These are phyloP conservation scores for Bauhinia variegata DNA, from an alignment of 306 rosid genomes.

Conservation along the genomic window DNA sequence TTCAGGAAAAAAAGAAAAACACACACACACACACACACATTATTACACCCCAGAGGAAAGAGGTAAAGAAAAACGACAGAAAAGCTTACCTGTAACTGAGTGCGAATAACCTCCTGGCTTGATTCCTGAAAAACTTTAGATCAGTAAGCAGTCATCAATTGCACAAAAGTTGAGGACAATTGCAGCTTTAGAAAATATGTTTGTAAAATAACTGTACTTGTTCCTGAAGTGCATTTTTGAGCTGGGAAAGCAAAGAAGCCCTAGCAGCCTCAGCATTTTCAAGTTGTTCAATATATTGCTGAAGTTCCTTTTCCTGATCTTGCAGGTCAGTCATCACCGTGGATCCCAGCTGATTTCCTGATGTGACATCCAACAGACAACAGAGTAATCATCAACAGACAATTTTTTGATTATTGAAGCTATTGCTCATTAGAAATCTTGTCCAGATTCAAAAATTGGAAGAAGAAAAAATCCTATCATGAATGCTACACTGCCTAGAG, in stretches of 20 bases:
- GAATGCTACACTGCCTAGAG: conserved; percentile 19
- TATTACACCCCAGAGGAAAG: neutral
- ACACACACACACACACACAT: no score
- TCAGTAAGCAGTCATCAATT: conserved; percentile 33
- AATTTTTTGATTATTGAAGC: neutral
- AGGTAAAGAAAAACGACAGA: conserved; percentile 26
- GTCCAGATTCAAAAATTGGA: neutral
- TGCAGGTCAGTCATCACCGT: conserved; percentile 61
- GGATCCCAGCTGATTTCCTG: conserved; percentile 72
- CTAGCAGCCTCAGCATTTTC: conserved; percentile 68
- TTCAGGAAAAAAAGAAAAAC: conserved; percentile 12
- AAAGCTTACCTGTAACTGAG: conserved; percentile 75
- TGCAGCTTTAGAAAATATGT: conserved; percentile 12
- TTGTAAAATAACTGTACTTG: conserved; percentile 54
- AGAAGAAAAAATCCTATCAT: neutral
- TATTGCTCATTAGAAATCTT: conserved; percentile 15
- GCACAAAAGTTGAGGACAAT: neutral
- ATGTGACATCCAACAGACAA: conserved; percentile 34
- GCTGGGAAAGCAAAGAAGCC: conserved; percentile 65
- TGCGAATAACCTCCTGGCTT: conserved; percentile 66
- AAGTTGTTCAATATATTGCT: conserved; percentile 62
- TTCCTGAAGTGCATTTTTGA: conserved; percentile 82
- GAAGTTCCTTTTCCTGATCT: conserved; percentile 69
- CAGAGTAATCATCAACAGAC: no score
- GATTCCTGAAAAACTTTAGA: conserved; percentile 66